A percentile compares a stretch with the other conserved stretches of the same genome.
Conservation (phyloP, 2,329 filamentous ascomycete species). For the Ampelomyces quisqualis region DNA sequence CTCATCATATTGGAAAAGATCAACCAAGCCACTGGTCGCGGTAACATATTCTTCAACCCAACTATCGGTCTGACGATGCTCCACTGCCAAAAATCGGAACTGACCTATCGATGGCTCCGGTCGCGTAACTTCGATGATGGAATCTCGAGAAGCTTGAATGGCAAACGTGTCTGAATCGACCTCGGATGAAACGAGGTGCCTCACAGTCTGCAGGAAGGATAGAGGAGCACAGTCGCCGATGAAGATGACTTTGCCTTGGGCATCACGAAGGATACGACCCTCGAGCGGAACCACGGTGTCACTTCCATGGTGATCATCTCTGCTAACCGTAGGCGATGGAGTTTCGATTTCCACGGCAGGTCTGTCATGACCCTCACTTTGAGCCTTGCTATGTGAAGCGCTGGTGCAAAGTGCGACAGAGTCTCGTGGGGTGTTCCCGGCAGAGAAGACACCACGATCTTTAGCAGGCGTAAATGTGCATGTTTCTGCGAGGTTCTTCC, state of each 20-base stretch:
- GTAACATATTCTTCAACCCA: constrained; percentile 49
- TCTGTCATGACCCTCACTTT: constrained; percentile 10
- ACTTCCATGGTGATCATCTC: constrained; percentile 41
- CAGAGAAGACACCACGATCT: constrained; percentile 36
- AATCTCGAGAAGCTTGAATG: constrained; percentile 29
- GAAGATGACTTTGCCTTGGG: constrained; percentile 57
- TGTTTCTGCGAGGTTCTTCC: constrained; percentile 45
- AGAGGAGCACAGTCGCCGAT: constrained; percentile 57
- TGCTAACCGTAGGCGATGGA: constrained; percentile 27
- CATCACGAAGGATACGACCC: constrained; percentile 53
- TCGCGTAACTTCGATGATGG: constrained; percentile 36
- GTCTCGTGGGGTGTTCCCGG: constrained; percentile 29
- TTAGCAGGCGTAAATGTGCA: constrained; percentile 45
- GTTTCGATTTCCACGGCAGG: constrained; percentile 5
- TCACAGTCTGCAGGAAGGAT: constrained; percentile 55
- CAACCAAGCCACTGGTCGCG: constrained; percentile 52
- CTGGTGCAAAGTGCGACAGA: not conserved
- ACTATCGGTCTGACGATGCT: constrained; percentile 46
- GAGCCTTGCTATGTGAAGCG: constrained; percentile 2
- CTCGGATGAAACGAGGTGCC: constrained; percentile 50
- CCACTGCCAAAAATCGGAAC: constrained; percentile 30
- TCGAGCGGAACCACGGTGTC: constrained; percentile 47
- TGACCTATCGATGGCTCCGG: constrained; percentile 17
- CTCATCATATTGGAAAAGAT: constrained; percentile 50
- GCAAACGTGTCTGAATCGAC: constrained; percentile 26